phyloP scores from a whole-genome alignment of 2,329 filamentous ascomycete genomes.

The Cordyceps pruinosa region DNA sequence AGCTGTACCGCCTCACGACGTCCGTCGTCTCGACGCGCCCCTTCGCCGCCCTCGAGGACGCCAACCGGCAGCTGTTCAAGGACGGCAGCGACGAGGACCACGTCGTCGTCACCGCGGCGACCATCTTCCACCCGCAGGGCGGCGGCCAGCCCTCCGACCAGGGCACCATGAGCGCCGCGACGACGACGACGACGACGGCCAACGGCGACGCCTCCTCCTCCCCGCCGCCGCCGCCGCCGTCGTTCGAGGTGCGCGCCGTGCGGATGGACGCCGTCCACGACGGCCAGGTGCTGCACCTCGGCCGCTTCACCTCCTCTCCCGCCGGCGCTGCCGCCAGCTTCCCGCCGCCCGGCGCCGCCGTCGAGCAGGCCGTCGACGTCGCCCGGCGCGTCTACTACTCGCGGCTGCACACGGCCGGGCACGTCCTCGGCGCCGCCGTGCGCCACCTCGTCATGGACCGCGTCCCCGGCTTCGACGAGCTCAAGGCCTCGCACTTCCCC shows the following conservation, averaged over 20 bases:
- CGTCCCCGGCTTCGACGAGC: slow-evolving; percentile 51
- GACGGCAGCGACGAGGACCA: slow-evolving; percentile 41
- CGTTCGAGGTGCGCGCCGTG: slow-evolving; percentile 49
- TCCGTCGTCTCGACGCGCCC: slow-evolving; percentile 40
- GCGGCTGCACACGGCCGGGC: slow-evolving; percentile 65
- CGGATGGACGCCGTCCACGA: slow-evolving; percentile 45
- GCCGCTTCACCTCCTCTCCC: slow-evolving; percentile 39
- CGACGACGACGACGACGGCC: slow-evolving; percentile 11
- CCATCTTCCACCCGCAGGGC: slow-evolving; percentile 71
- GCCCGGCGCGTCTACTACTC: slow-evolving; percentile 58
- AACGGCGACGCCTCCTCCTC: slow-evolving; percentile 12
- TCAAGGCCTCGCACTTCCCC: slow-evolving; percentile 67
- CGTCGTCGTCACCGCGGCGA: slow-evolving; percentile 54
- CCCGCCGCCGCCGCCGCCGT: slow-evolving; percentile 1
- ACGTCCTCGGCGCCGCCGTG: slow-evolving; percentile 64
- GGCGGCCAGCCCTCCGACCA: slow-evolving; percentile 66
- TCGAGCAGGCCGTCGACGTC: slow-evolving; percentile 53
- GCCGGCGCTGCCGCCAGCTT: slow-evolving; percentile 26
- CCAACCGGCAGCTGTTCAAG: slow-evolving; percentile 53
- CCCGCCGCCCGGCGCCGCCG: slow-evolving; percentile 28
- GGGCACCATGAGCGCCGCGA: slow-evolving; percentile 45
- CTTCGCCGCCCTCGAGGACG: slow-evolving; percentile 42
- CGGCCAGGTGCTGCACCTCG: slow-evolving; percentile 59
- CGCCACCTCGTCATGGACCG: slow-evolving; percentile 46
- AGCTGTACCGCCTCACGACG: slow-evolving; percentile 37